Conservation (phyloP, 352 stramenopile species). For the Pythium grandisporangium region DNA sequence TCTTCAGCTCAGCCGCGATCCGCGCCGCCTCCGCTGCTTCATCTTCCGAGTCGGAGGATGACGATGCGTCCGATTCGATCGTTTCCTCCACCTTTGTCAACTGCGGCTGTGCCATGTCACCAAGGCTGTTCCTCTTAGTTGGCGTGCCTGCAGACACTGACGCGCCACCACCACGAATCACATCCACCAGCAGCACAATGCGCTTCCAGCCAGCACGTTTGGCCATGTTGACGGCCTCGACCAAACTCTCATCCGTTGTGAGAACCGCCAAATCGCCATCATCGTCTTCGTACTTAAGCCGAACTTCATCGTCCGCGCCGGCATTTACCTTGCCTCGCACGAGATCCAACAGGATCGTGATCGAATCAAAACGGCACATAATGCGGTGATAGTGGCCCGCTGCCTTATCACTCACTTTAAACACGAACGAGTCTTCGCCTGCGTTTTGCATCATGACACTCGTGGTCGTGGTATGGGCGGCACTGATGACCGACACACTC, state of each 20-base stretch:
- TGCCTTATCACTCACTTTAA: constrained; percentile 80
- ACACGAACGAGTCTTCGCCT: constrained; percentile 73
- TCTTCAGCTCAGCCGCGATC: constrained; percentile 18
- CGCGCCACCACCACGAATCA: constrained; percentile 40
- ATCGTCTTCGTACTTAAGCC: constrained; percentile 85
- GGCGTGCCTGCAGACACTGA: too few species aligned
- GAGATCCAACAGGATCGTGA: constrained; percentile 62
- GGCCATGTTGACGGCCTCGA: constrained; percentile 83
- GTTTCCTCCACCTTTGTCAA: constrained; percentile 80
- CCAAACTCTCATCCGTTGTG: constrained; percentile 76
- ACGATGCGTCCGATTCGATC: constrained; percentile 24
- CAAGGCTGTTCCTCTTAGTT: too few species aligned
- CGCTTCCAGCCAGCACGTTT: constrained; percentile 79
- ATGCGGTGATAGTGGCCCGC: constrained; percentile 83
- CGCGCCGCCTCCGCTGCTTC: constrained; percentile 12
- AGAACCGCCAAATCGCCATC: constrained; percentile 80
- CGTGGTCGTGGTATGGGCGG: constrained; percentile 60
- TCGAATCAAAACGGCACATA: constrained; percentile 67
- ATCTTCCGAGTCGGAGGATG: constrained; percentile 21
- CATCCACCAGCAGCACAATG: constrained; percentile 74
- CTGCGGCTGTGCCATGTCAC: constrained; percentile 28
- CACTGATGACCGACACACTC: constrained; percentile 81
- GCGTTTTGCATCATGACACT: constrained; percentile 63
- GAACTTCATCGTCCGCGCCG: constrained; percentile 40
- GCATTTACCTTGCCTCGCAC: constrained; percentile 79